Evolutionary conservation across 345 rosid genomes (phyloP), one percentile per base, ranked within the genome.

Genomic region (Arabis alpina): DNA sequence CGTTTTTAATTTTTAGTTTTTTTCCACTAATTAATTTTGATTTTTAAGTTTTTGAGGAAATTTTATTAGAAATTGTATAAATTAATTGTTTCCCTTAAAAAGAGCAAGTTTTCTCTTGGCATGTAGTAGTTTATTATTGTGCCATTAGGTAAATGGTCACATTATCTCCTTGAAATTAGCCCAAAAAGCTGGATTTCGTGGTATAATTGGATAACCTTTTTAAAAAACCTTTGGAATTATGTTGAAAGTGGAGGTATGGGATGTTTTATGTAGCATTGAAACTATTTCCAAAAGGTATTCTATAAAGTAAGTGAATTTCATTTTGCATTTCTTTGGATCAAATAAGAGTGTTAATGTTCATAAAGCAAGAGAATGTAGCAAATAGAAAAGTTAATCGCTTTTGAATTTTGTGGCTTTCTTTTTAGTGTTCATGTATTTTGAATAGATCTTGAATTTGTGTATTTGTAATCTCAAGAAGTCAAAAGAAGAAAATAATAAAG

Each of bases 381-480:
- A 54, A 56, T 36, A 24, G 10, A 8, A 16, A 60, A 25, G 43
- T 52, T 11, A 3, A 3, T 15, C 14, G 0, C 10, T 60, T 74
- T 67, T 53, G 62, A 37, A 60, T 49, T 51, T 19, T 23, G 49
- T 25, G 10, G 40, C 52, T 48, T 37, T 34, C 43, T 49, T 61
- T 19, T 10, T 24, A 59, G 39, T n/a, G 57, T 25, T 45, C 10
- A 48, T 64, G 56, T 45, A 54, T 41, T 19, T 47, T 45, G 40
- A 64, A 40, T 28, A 23, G 32, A 55, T 36, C 48, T 30, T 23
- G 15, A 5, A 6, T 4, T 8, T 36, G 49, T 63, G 12, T 28
- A 41, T 41, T 61, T 63, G 59, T 63, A 41, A 55, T 63, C 25
- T 56, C 61, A 69, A 69, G 19, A 62, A 75, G 75, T 68, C 61